phyloP scores from a whole-genome alignment of 176 grass and related monocot genomes.

The Aegilops bicornis region DNA sequence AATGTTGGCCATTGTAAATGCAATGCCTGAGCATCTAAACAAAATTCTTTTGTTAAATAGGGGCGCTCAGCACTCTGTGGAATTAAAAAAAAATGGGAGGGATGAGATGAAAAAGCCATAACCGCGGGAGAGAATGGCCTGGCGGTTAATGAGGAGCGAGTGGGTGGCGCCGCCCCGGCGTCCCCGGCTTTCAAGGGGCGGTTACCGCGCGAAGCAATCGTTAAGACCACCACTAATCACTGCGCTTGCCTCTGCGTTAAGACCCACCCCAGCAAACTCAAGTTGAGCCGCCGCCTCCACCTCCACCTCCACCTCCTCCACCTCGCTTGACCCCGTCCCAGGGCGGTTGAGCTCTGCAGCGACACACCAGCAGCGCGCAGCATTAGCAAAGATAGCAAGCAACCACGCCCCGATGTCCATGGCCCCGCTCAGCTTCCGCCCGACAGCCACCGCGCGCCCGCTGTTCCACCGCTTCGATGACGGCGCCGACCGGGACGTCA shows the following conservation, averaged over 20 bases:
- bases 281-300: background rate
- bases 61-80: background rate
- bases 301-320: background rate
- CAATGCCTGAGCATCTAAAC: background rate
- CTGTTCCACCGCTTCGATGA: conserved; percentile 3
- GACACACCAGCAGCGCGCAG: conserved; percentile 1
- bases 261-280: background rate
- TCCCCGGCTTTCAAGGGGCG: background rate
- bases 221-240: conserved; percentile 39
- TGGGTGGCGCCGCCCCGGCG: conserved; percentile 19
- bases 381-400: background rate
- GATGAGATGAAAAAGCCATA: background rate
- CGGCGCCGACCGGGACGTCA: background rate
- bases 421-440: conserved; percentile 38
- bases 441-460: conserved; percentile 4
- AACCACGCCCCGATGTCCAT: conserved; percentile 12
- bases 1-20: background rate
- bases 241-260: conserved; percentile 17
- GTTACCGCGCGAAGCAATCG: conserved; percentile 6
- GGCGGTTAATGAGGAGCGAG: conserved; percentile 32
- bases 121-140: conserved; percentile 29
- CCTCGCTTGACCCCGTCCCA: background rate
- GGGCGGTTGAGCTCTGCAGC: conserved; percentile 26
- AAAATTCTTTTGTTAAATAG: background rate
- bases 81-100: background rate